Evolutionary conservation across 202 grass and related monocot genomes (phyloP).

Genomic region (Tripidium arundinaceum): DNA sequence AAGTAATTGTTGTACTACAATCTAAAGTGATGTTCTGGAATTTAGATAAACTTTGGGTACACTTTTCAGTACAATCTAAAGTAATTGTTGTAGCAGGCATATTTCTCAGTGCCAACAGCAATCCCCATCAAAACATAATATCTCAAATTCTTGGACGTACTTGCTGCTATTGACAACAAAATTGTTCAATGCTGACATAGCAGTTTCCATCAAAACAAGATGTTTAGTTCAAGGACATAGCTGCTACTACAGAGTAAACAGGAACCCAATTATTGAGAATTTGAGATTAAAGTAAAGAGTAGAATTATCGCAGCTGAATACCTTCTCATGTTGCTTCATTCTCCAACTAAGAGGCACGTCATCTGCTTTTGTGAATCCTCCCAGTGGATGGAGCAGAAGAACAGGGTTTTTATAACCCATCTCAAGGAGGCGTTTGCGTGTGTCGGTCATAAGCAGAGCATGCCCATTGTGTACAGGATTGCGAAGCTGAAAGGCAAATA

Average conservation of each 20-base stretch:
- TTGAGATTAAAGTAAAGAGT: not conserved
- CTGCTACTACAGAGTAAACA: not conserved
- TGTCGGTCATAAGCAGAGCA: too few relatives aligned
- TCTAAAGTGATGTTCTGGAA: not conserved
- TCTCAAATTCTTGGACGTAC: not conserved
- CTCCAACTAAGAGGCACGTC: too few relatives aligned
- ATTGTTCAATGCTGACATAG: not conserved
- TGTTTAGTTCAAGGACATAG: not conserved
- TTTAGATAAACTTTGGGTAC: not conserved
- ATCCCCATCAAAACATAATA: not conserved
- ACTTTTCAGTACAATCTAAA: too few relatives aligned
- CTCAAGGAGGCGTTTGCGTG: too few relatives aligned
- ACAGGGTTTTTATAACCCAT: too few relatives aligned
- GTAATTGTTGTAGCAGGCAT: too few relatives aligned
- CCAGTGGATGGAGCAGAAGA: too few relatives aligned
- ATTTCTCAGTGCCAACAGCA: too few relatives aligned
- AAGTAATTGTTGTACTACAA: not conserved
- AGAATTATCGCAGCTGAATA: too few relatives aligned
- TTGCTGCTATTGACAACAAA: not conserved
- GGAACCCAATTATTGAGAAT: not conserved
- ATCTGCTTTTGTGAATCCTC: too few relatives aligned
- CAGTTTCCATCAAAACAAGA: not conserved
- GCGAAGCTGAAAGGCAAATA: constrained; percentile 99
- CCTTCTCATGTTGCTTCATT: too few relatives aligned
- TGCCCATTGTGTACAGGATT: too few relatives aligned